Percentiles rank a stretch among this genome's conserved stretches.
Evolutionary conservation across 2,329 filamentous ascomycete species (phyloP).

Genomic region (Colletotrichum sp.): DNA sequence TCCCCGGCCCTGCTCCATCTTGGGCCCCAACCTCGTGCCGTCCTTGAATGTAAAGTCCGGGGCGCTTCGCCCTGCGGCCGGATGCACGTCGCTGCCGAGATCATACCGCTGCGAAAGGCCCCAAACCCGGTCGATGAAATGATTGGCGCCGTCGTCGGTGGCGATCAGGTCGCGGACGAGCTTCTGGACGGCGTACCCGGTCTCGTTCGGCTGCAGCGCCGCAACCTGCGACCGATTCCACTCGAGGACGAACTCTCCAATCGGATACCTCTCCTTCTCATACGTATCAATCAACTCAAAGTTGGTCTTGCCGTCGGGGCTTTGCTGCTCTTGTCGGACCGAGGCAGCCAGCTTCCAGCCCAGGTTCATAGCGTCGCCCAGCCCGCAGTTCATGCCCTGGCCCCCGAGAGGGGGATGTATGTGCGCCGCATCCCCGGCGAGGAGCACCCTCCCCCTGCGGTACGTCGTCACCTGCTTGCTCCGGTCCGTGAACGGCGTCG

Average conservation of each 20-base stretch:
- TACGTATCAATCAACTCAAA: conserved; percentile 46
- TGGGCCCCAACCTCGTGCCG: conserved; percentile 31
- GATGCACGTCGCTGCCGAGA: conserved; percentile 28
- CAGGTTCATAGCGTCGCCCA: conserved; percentile 54
- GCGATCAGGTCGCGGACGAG: conserved; percentile 30
- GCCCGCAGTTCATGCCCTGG: conserved; percentile 57
- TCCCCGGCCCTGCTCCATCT: conserved; percentile 30
- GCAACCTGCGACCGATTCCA: conserved; percentile 42
- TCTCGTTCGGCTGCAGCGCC: conserved; percentile 23
- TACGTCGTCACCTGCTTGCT: conserved; percentile 47
- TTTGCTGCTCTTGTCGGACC: conserved; percentile 21
- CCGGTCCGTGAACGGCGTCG: conserved; percentile 22
- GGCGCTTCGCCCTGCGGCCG: conserved; percentile 38
- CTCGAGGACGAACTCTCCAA: conserved; percentile 41
- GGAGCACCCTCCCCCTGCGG: conserved; percentile 56
- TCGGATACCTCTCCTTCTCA: conserved; percentile 48
- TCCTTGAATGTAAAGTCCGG: conserved; percentile 37
- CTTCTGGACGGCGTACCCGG: conserved; percentile 24
- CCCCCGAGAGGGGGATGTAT: conserved; percentile 52
- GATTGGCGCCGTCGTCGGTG: conserved; percentile 33
- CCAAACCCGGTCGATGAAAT: conserved; percentile 36
- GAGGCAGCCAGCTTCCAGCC: conserved; percentile 50
- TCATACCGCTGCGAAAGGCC: conserved; percentile 37
- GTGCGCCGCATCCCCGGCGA: conserved; percentile 56
- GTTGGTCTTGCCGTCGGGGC: conserved; percentile 32